Base-by-base conservation (phyloP, 441 rosid species). In the Flueggea neowawraea region DNA sequence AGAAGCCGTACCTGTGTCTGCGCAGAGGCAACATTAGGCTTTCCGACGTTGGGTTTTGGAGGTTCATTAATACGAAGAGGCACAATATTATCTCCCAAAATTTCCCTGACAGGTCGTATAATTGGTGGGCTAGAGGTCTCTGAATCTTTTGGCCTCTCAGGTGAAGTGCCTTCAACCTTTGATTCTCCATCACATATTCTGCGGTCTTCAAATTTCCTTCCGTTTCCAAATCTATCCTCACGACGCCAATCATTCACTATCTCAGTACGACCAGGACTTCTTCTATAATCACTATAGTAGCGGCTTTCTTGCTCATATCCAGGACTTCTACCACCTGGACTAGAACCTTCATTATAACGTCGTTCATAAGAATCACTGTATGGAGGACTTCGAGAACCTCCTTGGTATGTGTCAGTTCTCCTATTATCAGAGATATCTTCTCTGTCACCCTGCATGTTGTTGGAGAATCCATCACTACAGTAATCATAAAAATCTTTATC, bases 311-410 rank as follows among this genome's bases (percentile, higher is more conserved):
- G 89, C 47, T 86, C 93, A 55, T 85, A 87, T 58, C 87, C 96
- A 60, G 96, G 96, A 78, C 97, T 91, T 64, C 79, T 83, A 74
- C 88, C 97, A 65, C 95, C 95, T 55, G 97, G 86, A 76, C 95
- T 89, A 54, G 98, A 89, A 78, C 79, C 84, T 56, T 75, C 95
- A 69, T 81, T 72, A 61, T 79, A 79, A 48, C 86, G 94, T 15
- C 84, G 88, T 6, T 90, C 95, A 75, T 84, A 78, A 6, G 65
- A 57, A 60, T 91, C 96, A 61, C 86, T 89, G 32, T 83, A 88
- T 36, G 86, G 91, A 15, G 96, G 97, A 81, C 97, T 95, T 66
- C 91, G 87, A 63, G 99, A 78, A 51, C 89, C 97, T 47, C 88
- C 94, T 56, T 79, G 86, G 67, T 81, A 80, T 54, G 77, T 31